Percentiles rank a stretch among this genome's conserved stretches.
Evolutionary conservation across 371 early-diverging fungal genomes (phyloP).

Genomic region (Haplosporangium sp.): DNA sequence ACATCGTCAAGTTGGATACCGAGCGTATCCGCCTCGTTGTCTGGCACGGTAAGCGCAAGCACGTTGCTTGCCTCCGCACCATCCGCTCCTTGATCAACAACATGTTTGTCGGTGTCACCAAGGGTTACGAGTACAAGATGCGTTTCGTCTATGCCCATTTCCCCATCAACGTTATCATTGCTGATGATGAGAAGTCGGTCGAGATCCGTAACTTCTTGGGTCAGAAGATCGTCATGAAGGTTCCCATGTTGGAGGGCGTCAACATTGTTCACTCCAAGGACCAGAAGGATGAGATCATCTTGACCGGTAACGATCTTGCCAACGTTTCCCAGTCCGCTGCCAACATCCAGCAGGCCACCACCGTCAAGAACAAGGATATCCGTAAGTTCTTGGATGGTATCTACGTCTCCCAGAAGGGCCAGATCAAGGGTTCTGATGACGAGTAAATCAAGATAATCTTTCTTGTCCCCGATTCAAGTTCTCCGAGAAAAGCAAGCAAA

Average conservation of each 20-base stretch:
- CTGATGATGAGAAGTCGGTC: conserved; percentile 83
- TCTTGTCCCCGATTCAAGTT: neutral
- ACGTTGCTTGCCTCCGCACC: conserved; percentile 98
- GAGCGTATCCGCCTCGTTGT: conserved; percentile 86
- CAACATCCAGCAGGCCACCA: conserved; percentile 87
- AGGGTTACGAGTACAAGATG: conserved; percentile 99
- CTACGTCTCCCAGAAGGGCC: conserved; percentile 91
- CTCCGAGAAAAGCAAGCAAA: neutral
- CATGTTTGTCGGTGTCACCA: conserved; percentile 99
- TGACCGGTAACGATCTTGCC: conserved; percentile 97
- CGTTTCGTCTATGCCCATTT: conserved; percentile 99
- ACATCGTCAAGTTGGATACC: conserved; percentile 82
- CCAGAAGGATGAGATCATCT: conserved; percentile 97
- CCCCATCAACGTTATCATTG: conserved; percentile 98
- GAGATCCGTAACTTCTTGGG: conserved; percentile 99
- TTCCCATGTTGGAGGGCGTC: conserved; percentile 95
- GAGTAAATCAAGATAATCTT: neutral
- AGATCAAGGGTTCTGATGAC: conserved; percentile 12
- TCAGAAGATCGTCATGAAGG: conserved; percentile 94
- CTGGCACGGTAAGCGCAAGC: conserved; percentile 99
- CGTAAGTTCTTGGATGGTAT: conserved; percentile 99
- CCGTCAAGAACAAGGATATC: conserved; percentile 91
- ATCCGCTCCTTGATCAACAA: conserved; percentile 97
- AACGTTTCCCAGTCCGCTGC: conserved; percentile 98
- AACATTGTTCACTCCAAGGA: conserved; percentile 83